Percentiles rank a stretch among this genome's conserved stretches.
Evolutionary conservation across 2,329 filamentous ascomycete species (phyloP).

Genomic region (Xylariaceae sp.): DNA sequence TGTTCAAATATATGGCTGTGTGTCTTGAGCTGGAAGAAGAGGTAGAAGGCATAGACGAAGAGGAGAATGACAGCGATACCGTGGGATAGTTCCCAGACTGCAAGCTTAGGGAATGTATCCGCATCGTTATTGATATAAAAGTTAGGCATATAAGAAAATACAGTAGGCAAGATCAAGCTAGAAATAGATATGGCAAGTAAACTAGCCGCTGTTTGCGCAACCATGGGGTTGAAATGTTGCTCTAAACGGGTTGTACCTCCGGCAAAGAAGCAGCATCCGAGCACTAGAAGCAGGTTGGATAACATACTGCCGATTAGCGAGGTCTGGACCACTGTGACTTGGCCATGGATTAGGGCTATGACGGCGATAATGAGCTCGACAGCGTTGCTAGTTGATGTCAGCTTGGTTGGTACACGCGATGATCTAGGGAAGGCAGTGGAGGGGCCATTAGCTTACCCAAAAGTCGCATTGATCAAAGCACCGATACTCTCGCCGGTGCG

Average conservation of each 20-base stretch:
- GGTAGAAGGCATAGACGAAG: conserved; percentile 76
- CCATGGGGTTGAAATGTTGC: conserved; percentile 88
- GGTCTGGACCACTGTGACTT: conserved; percentile 85
- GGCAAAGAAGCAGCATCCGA: conserved; percentile 91
- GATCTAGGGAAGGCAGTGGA: neutral
- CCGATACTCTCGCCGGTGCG: conserved; percentile 81
- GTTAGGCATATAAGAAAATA: conserved; percentile 58
- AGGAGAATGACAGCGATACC: conserved; percentile 78
- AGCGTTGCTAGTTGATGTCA: conserved; percentile 56
- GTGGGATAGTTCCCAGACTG: conserved; percentile 62
- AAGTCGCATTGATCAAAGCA: conserved; percentile 84
- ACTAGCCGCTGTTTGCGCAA: conserved; percentile 84
- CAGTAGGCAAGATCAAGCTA: conserved; percentile 83
- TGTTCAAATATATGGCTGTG: conserved; percentile 77
- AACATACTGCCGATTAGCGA: conserved; percentile 89
- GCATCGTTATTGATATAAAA: conserved; percentile 31
- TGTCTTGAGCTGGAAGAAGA: conserved; percentile 88
- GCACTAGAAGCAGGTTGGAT: conserved; percentile 81
- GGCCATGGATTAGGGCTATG: conserved; percentile 68
- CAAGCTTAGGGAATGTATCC: conserved; percentile 48
- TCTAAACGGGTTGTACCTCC: conserved; percentile 74
- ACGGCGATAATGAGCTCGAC: conserved; percentile 87
- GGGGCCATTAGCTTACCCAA: conserved; percentile 68
- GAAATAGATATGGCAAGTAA: conserved; percentile 75
- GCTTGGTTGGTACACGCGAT: neutral